These are phyloP conservation scores for Vitis amurensis DNA, from an alignment of 164 flowering plant species.

Conservation along the genomic window DNA sequence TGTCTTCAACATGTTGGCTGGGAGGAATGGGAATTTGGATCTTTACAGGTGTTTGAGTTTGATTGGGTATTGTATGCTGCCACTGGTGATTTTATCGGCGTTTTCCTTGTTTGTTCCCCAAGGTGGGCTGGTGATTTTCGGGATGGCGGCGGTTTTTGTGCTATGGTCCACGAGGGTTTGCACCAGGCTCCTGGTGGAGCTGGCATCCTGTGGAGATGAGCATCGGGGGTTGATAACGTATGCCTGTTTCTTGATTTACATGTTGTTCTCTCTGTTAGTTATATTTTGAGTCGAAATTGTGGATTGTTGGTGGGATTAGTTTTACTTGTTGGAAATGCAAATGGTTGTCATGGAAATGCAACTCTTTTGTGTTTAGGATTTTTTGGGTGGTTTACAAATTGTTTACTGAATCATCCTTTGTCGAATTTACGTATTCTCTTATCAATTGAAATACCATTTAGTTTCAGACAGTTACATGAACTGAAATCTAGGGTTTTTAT, in stretches of 20 bases:
- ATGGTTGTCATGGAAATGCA: no score
- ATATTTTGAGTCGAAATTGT: conserved; percentile 46
- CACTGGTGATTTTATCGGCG: conserved; percentile 82
- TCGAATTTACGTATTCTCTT: no score
- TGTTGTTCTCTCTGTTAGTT: conserved; percentile 74
- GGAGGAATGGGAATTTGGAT: conserved; percentile 75
- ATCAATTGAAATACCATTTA: no score
- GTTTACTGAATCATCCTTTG: no score
- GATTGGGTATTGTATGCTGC: conserved; percentile 82
- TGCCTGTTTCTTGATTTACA: conserved; percentile 83
- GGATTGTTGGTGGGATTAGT: neutral
- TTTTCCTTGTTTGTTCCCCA: conserved; percentile 69
- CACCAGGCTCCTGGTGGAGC: conserved; percentile 63
- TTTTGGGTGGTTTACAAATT: no score
- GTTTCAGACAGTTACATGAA: no score
- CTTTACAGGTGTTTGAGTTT: conserved; percentile 77
- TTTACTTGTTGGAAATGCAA: no score
- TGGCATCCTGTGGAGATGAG: conserved; percentile 76
- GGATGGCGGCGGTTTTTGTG: conserved; percentile 38
- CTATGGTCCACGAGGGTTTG: conserved; percentile 80
- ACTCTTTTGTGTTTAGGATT: no score
- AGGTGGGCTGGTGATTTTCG: conserved; percentile 27
- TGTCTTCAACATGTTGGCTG: conserved; percentile 87
- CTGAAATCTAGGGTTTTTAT: no score
- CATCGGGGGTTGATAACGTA: conserved; percentile 81